Conservation (phyloP, 2,329 filamentous ascomycete species). For the Salinomyces thailandicus region DNA sequence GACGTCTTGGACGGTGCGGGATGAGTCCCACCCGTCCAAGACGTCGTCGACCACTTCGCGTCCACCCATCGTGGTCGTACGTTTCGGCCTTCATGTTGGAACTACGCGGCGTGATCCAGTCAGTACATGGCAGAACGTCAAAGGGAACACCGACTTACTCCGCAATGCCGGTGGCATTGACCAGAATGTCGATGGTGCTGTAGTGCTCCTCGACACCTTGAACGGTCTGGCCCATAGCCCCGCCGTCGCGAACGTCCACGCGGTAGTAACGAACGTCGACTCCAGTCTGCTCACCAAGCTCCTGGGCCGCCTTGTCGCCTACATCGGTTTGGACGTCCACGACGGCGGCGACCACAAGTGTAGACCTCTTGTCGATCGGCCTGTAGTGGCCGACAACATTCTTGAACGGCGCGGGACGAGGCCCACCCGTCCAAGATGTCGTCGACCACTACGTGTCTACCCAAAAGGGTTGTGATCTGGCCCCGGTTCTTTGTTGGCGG, state of each 20-base stretch:
- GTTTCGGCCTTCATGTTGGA: conserved; percentile 75
- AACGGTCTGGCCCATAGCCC: conserved; percentile 59
- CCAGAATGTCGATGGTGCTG: conserved; percentile 60
- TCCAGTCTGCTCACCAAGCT: conserved; percentile 61
- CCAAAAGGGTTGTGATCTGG: too few species aligned
- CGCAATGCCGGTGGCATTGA: conserved; percentile 71
- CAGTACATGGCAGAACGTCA: too few species aligned
- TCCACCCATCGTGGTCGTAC: conserved; percentile 66
- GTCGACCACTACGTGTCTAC: too few species aligned
- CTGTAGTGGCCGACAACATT: too few species aligned
- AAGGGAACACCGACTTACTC: conserved; percentile 38
- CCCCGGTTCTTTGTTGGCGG: too few species aligned
- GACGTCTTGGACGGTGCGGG: conserved; percentile 57
- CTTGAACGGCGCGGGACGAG: too few species aligned
- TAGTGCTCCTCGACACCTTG: conserved; percentile 55
- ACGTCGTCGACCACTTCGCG: too few species aligned
- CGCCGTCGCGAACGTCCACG: conserved; percentile 64
- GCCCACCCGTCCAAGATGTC: too few species aligned
- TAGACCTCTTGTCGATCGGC: too few species aligned
- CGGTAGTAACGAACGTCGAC: conserved; percentile 67
- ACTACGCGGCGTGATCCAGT: too few species aligned
- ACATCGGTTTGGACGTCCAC: conserved; percentile 69
- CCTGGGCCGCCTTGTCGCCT: conserved; percentile 57
- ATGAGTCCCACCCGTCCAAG: too few species aligned
- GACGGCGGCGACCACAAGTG: conserved; percentile 61